Percentiles rank a stretch among this genome's conserved stretches.
Evolutionary conservation across 306 rosid genomes (phyloP).

Genomic region (Pterocarpus macrocarpus): DNA sequence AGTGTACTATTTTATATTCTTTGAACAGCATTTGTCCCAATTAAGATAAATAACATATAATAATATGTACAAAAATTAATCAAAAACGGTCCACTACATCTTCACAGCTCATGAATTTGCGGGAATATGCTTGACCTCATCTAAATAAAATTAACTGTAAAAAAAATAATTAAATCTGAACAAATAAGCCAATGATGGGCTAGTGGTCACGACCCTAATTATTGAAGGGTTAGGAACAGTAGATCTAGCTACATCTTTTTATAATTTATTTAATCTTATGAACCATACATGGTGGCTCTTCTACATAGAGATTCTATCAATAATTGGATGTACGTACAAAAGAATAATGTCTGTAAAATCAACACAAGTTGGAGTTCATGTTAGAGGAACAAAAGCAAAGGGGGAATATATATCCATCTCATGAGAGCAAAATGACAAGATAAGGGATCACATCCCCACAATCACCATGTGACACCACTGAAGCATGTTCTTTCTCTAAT

Average conservation of each 20-base stretch:
- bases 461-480: slow-evolving; percentile 60
- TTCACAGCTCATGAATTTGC: slow-evolving; percentile 44
- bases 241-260: slow-evolving; percentile 47
- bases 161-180: slow-evolving; percentile 8
- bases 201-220: slow-evolving; percentile 36
- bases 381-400: slow-evolving; percentile 43
- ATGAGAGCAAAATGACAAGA: slow-evolving; percentile 54
- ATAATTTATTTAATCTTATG: neutral
- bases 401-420: slow-evolving; percentile 43
- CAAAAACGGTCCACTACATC: slow-evolving; percentile 5
- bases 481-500: slow-evolving; percentile 41
- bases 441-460: slow-evolving; percentile 30
- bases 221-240: slow-evolving; percentile 51
- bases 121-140: slow-evolving; percentile 40
- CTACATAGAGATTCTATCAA: slow-evolving; percentile 48
- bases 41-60: slow-evolving; percentile 18
- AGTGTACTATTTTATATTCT: slow-evolving; percentile 7
- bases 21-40: slow-evolving; percentile 32
- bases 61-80: neutral
- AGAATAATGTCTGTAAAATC: slow-evolving; percentile 43
- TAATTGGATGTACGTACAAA: slow-evolving; percentile 44
- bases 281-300: slow-evolving; percentile 38
- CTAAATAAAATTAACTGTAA: slow-evolving; percentile 8
- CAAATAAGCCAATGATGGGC: slow-evolving; percentile 19
- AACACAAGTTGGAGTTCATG: slow-evolving; percentile 51